A percentile compares a stretch with the other conserved stretches of the same genome.
phyloP scores from a whole-genome alignment of 1,139 yeast genomes.

The Yamadazyma siamensis region DNA sequence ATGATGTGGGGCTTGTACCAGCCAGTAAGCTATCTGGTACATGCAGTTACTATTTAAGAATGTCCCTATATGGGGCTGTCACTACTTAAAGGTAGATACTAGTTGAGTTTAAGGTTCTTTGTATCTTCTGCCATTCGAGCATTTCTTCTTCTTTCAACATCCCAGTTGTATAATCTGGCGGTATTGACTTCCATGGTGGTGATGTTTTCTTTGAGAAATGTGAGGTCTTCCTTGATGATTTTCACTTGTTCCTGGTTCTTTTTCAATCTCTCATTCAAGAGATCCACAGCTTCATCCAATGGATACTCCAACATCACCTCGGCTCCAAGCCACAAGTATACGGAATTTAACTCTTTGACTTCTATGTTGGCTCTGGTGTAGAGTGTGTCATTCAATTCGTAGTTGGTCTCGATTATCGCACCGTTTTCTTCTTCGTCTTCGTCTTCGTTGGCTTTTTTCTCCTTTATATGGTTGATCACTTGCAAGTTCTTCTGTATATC shows the following conservation, averaged over 20 bases:
- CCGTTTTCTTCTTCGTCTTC: constrained; percentile 32
- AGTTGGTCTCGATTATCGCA: constrained; percentile 61
- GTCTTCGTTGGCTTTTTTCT: constrained; percentile 33
- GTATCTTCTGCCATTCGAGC: constrained; percentile 35
- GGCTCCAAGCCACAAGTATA: constrained; percentile 93
- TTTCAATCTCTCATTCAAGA: constrained; percentile 60
- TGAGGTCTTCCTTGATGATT: constrained; percentile 77
- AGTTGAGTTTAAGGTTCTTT: constrained; percentile 19
- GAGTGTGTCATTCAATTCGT: constrained; percentile 88
- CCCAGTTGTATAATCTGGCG: constrained; percentile 95
- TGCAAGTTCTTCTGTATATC: constrained; percentile 83
- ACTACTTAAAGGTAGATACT: no score
- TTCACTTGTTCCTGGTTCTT: constrained; percentile 60
- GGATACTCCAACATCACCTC: constrained; percentile 97
- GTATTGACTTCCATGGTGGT: constrained; percentile 98
- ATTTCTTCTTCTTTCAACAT: constrained; percentile 75
- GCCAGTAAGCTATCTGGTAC: no score
- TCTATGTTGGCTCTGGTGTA: constrained; percentile 79
- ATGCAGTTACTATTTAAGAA: no score
- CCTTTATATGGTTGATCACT: constrained; percentile 60
- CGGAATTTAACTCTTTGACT: constrained; percentile 43
- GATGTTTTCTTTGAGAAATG: constrained; percentile 84
- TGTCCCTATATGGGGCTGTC: no score
- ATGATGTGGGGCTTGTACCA: no score
- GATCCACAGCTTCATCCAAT: constrained; percentile 74